phyloP scores from a whole-genome alignment of 1,139 yeast genomes.

The Cylindricascospora bacillispora region DNA sequence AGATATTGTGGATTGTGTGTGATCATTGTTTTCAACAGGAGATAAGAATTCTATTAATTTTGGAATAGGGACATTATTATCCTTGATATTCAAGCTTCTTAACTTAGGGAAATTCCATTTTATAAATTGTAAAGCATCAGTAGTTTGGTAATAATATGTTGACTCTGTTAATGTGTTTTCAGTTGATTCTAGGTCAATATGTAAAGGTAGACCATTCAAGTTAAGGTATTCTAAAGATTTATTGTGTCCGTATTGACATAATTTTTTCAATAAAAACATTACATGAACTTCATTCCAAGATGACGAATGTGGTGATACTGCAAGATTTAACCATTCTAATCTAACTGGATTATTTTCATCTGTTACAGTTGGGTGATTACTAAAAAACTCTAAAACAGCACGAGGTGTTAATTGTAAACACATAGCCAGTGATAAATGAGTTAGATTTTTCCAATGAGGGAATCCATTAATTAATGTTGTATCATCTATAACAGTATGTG shows the following conservation, averaged over 20 bases:
- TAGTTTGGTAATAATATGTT: conserved; percentile 21
- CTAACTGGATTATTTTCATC: conserved; percentile 30
- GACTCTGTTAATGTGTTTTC: conserved; percentile 17
- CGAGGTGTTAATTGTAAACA: conserved; percentile 69
- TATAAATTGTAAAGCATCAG: conserved; percentile 41
- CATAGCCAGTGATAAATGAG: conserved; percentile 69
- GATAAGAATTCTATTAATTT: conserved; percentile 38
- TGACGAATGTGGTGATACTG: conserved; percentile 58
- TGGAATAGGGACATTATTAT: conserved; percentile 39
- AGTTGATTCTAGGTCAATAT: conserved; percentile 22
- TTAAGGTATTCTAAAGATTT: conserved; percentile 38
- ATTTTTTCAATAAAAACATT: conserved; percentile 40
- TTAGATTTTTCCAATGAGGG: conserved; percentile 43
- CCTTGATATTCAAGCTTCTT: conserved; percentile 51
- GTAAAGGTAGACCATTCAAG: conserved; percentile 57
- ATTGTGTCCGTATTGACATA: conserved; percentile 29
- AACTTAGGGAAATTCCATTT: conserved; percentile 42
- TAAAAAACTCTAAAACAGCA: conserved; percentile 58
- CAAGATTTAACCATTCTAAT: conserved; percentile 65
- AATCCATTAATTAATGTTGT: conserved; percentile 34
- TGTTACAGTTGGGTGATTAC: conserved; percentile 58
- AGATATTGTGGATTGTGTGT: conserved; percentile 1
- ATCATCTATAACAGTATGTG: conserved; percentile 67
- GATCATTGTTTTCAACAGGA: conserved; percentile 14
- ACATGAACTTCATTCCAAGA: conserved; percentile 50